phyloP scores from a whole-genome alignment of 177 flowering plant genomes.

The Vitis hybrid region DNA sequence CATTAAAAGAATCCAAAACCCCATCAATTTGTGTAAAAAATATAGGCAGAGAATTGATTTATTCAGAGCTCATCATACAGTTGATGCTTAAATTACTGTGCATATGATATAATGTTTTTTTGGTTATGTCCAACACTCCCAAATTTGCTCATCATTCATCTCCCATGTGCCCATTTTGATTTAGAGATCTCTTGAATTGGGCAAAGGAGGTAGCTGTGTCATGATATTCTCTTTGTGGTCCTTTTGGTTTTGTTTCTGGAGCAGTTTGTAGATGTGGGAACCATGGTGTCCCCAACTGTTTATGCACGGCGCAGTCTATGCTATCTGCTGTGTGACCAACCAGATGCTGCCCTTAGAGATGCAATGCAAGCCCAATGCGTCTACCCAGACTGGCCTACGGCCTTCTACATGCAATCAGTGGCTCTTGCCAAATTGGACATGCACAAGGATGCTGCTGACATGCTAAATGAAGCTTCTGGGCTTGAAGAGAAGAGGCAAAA shows the following conservation, averaged over 20 bases:
- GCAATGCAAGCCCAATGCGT: constrained; percentile 95
- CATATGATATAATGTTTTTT: no score
- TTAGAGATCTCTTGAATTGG: no score
- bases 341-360: constrained; percentile 85
- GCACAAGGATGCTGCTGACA: constrained; percentile 71
- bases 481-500: constrained; percentile 65
- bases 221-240: neutral
- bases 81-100: no score
- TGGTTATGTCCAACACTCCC: no score
- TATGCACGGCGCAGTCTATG: constrained; percentile 83
- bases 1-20: no score
- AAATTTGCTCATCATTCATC: no score
- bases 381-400: constrained; percentile 86
- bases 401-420: constrained; percentile 92
- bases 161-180: no score
- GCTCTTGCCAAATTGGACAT: constrained; percentile 79
- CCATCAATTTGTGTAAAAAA: no score
- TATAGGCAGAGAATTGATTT: no score
- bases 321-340: constrained; percentile 78
- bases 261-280: constrained; percentile 88
- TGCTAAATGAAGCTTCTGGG: constrained; percentile 65
- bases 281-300: constrained; percentile 88
- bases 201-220: no score
- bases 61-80: no score
- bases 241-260: neutral